A percentile compares a stretch with the other conserved stretches of the same genome.
Evolutionary conservation across 2,329 filamentous ascomycete genomes (phyloP).

Genomic region (Epichloe hybrida): DNA sequence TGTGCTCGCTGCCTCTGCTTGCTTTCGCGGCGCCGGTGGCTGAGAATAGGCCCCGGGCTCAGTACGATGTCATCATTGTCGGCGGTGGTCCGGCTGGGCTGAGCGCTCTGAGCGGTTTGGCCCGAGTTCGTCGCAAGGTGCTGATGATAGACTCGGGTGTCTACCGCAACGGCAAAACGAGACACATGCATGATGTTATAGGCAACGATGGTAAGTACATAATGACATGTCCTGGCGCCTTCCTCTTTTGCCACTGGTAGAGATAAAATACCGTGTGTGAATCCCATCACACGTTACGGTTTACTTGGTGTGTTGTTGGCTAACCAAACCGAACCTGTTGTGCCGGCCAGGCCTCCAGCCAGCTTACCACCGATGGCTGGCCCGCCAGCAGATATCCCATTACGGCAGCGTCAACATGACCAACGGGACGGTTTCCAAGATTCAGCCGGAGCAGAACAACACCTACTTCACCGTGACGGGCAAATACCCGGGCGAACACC

Average conservation of each 20-base stretch:
- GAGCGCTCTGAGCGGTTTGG: slow-evolving; percentile 40
- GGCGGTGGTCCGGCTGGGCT: slow-evolving; percentile 46
- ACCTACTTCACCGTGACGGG: slow-evolving; percentile 31
- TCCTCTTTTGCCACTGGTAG: background rate
- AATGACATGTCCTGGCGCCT: background rate
- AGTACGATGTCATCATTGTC: slow-evolving; percentile 43
- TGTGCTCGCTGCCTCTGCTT: slow-evolving; percentile 8
- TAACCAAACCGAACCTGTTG: no score
- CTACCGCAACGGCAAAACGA: slow-evolving; percentile 43
- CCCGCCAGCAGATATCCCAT: slow-evolving; percentile 36
- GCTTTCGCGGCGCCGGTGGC: slow-evolving; percentile 6
- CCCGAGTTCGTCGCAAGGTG: slow-evolving; percentile 39
- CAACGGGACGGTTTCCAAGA: slow-evolving; percentile 38
- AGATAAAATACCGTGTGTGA: background rate
- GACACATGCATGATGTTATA: slow-evolving; percentile 48
- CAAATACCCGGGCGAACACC: slow-evolving; percentile 7
- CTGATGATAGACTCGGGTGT: slow-evolving; percentile 44
- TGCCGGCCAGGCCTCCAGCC: slow-evolving; percentile 34
- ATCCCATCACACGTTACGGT: no score
- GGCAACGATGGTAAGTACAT: slow-evolving; percentile 41
- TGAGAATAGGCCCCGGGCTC: slow-evolving; percentile 1
- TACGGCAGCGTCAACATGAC: slow-evolving; percentile 36
- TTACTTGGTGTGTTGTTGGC: background rate
- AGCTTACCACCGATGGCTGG: slow-evolving; percentile 38
- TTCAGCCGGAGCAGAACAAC: slow-evolving; percentile 24